Base-by-base conservation (phyloP, 2,329 filamentous ascomycete genomes). In the Drechslera avenae region DNA sequence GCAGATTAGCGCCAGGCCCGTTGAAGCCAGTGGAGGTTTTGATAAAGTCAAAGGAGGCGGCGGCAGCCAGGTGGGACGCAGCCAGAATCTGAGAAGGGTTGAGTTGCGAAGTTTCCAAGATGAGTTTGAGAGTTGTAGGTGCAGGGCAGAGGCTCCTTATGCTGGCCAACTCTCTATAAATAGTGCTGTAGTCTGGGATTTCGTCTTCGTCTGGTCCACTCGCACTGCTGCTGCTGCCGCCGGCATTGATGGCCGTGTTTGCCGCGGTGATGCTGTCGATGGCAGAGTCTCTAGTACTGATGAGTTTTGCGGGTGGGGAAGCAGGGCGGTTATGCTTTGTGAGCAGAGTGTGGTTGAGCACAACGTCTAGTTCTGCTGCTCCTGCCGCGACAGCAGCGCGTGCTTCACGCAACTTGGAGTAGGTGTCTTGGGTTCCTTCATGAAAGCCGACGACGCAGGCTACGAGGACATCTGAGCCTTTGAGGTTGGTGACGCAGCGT, bases 21-120 rank as follows among this genome's bases (percentile, higher is more conserved):
- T 79, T 77, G 67, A 84, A 85, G 1, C 83, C 83, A 1, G 83
- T 86, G 23, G 78, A 80, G 0, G 83, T 86, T 72, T 86, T 86
- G 54, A 86, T 79, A 55, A 78, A 86, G 58, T 85, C 81, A 39
- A 81, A 80, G 4, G 76, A 76, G 2, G 83, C 82, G 28, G 78
- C 73, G 13, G 76, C 78, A 2, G 80, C 78, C 33, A 86, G 73
- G 17, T 79, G 75, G 14, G 77, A 78, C 0, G 77, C 83, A 1
- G 81, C 81, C 28, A 85, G 75, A 46, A 85, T 79, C 54, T 85
- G 75, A 4, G 73, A 61, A 4, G 64, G 55, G 2, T 63, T 67
- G 14, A 86, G 73, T 60, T 82, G 78, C 1, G 79, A 80, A 6
- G 83, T 84, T 64, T 86, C 83, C 43, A 86, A 68, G 55, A 86